These are phyloP conservation scores for Aspergillus brunneoviolaceus DNA, from an alignment of 2,329 filamentous ascomycete genomes.

Conservation along the genomic window DNA sequence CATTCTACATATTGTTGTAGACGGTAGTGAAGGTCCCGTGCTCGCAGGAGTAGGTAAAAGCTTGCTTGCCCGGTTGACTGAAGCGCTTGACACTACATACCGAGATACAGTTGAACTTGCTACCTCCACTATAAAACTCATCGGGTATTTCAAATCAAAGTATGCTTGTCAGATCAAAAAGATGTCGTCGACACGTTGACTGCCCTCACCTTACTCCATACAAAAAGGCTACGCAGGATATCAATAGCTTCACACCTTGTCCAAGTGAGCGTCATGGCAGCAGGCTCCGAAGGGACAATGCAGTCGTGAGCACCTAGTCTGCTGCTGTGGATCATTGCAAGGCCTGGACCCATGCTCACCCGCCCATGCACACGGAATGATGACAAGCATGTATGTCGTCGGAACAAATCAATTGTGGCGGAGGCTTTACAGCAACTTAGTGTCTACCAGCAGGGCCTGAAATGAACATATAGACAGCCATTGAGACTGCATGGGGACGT, in stretches of 20 bases:
- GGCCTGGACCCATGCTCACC: background rate
- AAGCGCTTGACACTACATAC: background rate
- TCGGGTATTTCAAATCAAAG: background rate
- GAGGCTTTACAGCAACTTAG: background rate
- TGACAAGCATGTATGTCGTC: background rate
- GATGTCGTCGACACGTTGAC: no score
- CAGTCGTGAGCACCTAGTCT: background rate
- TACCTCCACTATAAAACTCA: background rate
- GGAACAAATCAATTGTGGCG: conserved; percentile 4
- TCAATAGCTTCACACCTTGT: background rate
- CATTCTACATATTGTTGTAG: no score
- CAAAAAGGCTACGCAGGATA: no score
- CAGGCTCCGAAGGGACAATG: background rate
- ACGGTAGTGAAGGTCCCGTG: no score
- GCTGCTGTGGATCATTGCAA: background rate
- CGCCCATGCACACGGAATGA: background rate
- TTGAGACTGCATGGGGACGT: conserved; percentile 2
- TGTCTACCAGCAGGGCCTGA: background rate
- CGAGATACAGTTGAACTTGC: background rate
- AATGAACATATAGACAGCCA: background rate
- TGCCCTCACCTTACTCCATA: no score
- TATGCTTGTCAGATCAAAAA: no score
- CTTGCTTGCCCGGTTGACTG: background rate
- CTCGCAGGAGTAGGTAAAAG: background rate
- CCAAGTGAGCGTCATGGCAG: background rate